Evolutionary conservation across 2,329 filamentous ascomycete genomes (phyloP), one percentile per base, ranked within the genome.

Genomic region (Botrytis galanthina): DNA sequence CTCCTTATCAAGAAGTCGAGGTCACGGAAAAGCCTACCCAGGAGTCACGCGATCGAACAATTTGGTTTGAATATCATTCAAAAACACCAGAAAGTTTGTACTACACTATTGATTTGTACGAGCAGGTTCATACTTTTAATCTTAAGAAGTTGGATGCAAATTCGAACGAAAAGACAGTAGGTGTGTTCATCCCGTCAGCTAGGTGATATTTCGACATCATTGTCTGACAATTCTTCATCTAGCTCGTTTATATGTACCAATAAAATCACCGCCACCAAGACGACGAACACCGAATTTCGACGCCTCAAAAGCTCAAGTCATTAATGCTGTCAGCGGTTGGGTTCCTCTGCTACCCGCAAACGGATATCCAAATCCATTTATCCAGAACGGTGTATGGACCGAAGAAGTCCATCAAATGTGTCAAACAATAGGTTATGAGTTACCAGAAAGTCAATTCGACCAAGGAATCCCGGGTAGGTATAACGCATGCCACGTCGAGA

Each of bases 161-260:
- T 7, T 61, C 32, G 12, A 2, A 12, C 1, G 20, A 37, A 35
- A 61, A 39, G 59, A 61, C 59, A 39, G 32, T 61, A 39, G 59
- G 59, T 39, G 26, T 22, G 59, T 61, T 61, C 20, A 18, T 4
- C 18, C 22, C 10, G 6, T 35, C 3, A 60, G 10, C 20, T 3
- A 4, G 10, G 9, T 60, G 32, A 1, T 22, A n/a, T 42, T 29
- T 4, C 0, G 4, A 16, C 0, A 12, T 26, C 37, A 29, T 42
- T 2, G 7, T 42, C 22, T 62, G 20, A n/a, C 26, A 1, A 12
- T 0, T 18, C 0, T 16, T n/a, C 14, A 16, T 62, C 3, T 42
- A 62, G 60, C 35, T 39, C 35, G 60, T 26, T 62, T 62, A 39
- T 42, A 62, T 42, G 26, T 26, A 60, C 59, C 59, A 60, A 37